Percentiles rank a stretch among this genome's conserved stretches.
These are phyloP conservation scores for Fusarium heterosporum DNA, from an alignment of 2,329 filamentous ascomycete species.

Conservation along the genomic window DNA sequence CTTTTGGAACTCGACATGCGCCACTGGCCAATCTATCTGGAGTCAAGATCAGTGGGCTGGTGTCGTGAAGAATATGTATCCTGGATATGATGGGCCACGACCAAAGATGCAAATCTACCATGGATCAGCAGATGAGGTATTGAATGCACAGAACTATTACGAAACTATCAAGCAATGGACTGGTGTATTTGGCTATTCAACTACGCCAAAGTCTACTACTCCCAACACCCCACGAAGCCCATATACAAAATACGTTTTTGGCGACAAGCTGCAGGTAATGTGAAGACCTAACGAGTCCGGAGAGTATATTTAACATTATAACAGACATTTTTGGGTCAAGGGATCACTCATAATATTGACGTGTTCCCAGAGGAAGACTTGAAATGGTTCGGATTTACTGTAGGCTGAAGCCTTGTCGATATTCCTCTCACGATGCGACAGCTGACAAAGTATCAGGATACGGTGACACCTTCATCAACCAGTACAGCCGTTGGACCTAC, in stretches of 20 bases:
- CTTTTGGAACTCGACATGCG: constrained; percentile 67
- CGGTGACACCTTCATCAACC: constrained; percentile 12
- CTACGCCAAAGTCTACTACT: constrained; percentile 47
- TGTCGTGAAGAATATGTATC: constrained; percentile 60
- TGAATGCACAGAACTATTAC: constrained; percentile 66
- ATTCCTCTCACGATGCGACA: background rate
- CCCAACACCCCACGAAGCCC: constrained; percentile 53
- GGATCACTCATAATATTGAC: constrained; percentile 34
- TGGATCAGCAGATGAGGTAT: constrained; percentile 62
- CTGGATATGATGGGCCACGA: constrained; percentile 60
- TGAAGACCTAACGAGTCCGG: background rate
- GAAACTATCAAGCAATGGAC: constrained; percentile 70
- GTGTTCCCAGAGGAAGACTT: constrained; percentile 37
- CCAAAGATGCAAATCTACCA: constrained; percentile 72
- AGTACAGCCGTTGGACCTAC: constrained; percentile 1
- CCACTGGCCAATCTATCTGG: constrained; percentile 60
- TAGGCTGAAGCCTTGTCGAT: background rate
- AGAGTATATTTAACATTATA: background rate
- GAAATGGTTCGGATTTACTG: constrained; percentile 36
- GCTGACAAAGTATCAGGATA: background rate
- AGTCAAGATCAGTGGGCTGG: constrained; percentile 57
- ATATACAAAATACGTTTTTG: constrained; percentile 56
- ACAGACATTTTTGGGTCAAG: constrained; percentile 35
- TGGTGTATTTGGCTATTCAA: constrained; percentile 59
- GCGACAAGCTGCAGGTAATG: constrained; percentile 43